Conservation (phyloP, 495 filamentous ascomycete species). For the Articulospora tetracladia region DNA sequence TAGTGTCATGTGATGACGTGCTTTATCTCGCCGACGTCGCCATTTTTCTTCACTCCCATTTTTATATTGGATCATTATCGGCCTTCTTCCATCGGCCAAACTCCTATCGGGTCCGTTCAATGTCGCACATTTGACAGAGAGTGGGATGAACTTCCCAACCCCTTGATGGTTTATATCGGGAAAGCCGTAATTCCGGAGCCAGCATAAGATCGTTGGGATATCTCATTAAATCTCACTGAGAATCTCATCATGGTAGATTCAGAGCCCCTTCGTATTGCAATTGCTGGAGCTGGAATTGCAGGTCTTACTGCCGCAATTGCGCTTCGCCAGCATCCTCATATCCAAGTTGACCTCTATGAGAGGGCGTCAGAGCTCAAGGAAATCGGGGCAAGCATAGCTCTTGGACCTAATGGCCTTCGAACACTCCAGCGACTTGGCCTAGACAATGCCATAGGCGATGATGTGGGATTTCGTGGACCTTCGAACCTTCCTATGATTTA, state of each 20-base stretch:
- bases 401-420: constrained; percentile 48
- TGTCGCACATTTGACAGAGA: too few species aligned
- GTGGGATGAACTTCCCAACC: too few species aligned
- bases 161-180: too few species aligned
- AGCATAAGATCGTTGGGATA: too few species aligned
- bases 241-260: background rate
- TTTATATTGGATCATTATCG: background rate
- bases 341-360: constrained; percentile 43
- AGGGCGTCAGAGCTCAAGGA: constrained; percentile 40
- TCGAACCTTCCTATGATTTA: constrained; percentile 31
- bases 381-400: constrained; percentile 46
- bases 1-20: background rate
- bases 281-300: constrained; percentile 45
- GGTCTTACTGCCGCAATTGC: constrained; percentile 43
- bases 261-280: constrained; percentile 33
- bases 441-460: constrained; percentile 34
- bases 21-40: background rate
- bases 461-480: constrained; percentile 36
- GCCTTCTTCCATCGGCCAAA: background rate
- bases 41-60: background rate
- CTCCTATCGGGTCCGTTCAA: too few species aligned
- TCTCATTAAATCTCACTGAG: constrained; percentile 1
- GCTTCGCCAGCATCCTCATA: constrained; percentile 31
- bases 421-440: constrained; percentile 44
- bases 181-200: too few species aligned